Base-by-base conservation (phyloP, 371 early-diverging fungal genomes). In the Fennellomyces sp. region DNA sequence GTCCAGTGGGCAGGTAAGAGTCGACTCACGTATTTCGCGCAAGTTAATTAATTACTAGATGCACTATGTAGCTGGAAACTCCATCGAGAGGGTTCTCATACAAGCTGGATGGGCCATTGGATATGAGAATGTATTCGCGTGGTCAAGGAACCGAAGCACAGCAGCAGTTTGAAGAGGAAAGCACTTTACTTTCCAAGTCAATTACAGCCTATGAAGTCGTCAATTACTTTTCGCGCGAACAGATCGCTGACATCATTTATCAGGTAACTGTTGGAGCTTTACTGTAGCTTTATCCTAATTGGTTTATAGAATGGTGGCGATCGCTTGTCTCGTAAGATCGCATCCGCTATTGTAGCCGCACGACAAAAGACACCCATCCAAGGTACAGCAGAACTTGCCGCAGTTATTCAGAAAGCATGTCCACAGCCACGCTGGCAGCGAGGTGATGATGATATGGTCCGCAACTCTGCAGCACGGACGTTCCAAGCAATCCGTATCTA, bases 61-160 rank as follows among this genome's bases (percentile, higher is more conserved):
- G n/a, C 5, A 31, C 27, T 28, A 38, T 58, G 12, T 76, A 87
- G 74, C 59, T 91, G 19, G 87, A 87, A 58, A 78, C 83, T 4
- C 65, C 86, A 17, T 58, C 63, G 17, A 80, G 91, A 38, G 93
- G 93, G 21, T 91, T 92, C 62, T 88, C 90, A 1, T 88, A 85
- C 62, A 70, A 81, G 27, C 56, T 66, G 13, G 88, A 89, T 29
- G 90, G 89, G 0, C 89, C 89, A 2, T 64, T 92, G 28, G 92
- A 88, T 62, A 86, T 81, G 87, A 81, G 85, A 17, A 84, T 86
- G 87, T 82, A 74, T 35, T 72, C 77, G 56, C 52, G 87, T 53
- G 78, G 76, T 36, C 61, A 68, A 31, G 35, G 60, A n/a, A 42
- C 30, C 5, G 30, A 27, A 15, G 23, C 50, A 28, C 11, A 36